Evolutionary conservation across 441 rosid species (phyloP).

Genomic region (Metrosideros polymorpha): DNA sequence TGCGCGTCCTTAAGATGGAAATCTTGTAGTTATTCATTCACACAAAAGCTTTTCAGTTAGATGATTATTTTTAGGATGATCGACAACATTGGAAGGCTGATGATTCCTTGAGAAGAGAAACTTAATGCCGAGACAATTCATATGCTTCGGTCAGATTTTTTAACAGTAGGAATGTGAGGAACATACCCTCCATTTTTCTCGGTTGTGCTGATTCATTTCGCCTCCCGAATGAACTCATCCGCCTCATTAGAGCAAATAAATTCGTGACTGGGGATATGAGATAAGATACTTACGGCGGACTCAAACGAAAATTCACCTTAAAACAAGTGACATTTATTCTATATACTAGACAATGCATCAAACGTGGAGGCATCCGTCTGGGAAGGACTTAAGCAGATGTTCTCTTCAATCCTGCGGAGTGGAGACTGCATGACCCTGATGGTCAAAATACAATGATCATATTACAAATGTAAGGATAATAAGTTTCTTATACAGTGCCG

Average conservation of each 20-base stretch:
- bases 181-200: background rate
- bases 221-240: background rate
- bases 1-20: background rate
- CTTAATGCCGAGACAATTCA: background rate
- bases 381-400: no score
- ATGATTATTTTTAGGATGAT: background rate
- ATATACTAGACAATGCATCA: background rate
- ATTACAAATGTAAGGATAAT: background rate
- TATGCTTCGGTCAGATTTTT: background rate
- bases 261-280: background rate
- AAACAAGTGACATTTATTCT: background rate
- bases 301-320: background rate
- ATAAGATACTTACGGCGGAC: background rate
- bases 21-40: background rate
- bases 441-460: background rate
- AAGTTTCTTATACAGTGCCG: background rate
- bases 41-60: background rate
- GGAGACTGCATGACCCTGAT: background rate
- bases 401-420: no score
- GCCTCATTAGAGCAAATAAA: background rate
- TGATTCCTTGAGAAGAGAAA: background rate
- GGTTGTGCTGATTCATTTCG: background rate
- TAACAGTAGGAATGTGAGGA: background rate
- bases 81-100: background rate
- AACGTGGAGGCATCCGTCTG: background rate